phyloP scores from a whole-genome alignment of 2,329 filamentous ascomycete genomes.

The Podosphaera fusca region DNA sequence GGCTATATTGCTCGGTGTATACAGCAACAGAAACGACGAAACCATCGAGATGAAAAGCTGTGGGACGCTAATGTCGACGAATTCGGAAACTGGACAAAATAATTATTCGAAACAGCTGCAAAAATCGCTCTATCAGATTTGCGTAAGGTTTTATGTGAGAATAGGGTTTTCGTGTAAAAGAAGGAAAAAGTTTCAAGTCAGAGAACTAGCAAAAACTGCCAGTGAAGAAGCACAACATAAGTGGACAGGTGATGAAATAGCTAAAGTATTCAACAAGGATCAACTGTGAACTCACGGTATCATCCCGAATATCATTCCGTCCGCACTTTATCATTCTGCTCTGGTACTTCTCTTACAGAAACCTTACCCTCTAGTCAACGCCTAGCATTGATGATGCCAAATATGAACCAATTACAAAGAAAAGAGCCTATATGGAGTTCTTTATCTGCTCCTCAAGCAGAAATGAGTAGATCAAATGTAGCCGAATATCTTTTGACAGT shows the following conservation, averaged over 20 bases:
- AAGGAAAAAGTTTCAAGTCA: too few species aligned
- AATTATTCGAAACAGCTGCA: neutral
- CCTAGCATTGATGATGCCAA: neutral
- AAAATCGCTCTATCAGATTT: too few species aligned
- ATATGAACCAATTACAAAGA: neutral
- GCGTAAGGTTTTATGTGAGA: neutral
- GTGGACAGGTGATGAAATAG: too few species aligned
- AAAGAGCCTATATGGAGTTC: neutral
- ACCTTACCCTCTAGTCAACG: neutral
- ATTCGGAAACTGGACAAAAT: neutral
- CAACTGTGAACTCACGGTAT: neutral
- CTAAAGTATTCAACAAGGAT: too few species aligned
- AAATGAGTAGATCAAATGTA: neutral
- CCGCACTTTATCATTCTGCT: neutral
- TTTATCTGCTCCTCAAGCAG: neutral
- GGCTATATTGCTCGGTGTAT: neutral
- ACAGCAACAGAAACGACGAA: neutral
- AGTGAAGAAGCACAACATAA: too few species aligned
- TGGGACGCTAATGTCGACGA: neutral
- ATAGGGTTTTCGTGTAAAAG: neutral
- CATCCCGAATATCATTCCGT: neutral
- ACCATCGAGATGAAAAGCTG: neutral
- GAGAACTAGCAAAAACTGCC: too few species aligned
- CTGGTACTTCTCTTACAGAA: neutral
- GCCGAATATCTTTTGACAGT: neutral